Conservation (phyloP, 306 rosid species). For the Cicer yamashitae region DNA sequence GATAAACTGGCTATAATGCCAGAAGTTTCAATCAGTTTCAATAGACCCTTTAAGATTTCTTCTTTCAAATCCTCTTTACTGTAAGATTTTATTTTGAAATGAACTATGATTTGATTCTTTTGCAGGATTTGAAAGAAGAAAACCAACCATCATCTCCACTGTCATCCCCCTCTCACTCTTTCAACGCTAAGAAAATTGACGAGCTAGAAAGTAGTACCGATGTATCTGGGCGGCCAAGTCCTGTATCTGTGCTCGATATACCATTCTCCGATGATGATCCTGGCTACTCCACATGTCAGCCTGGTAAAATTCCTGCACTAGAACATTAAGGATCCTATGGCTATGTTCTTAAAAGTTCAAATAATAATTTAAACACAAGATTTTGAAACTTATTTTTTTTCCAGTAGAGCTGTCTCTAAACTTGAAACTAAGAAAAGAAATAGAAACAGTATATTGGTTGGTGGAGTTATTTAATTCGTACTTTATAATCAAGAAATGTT, state of each 20-base stretch:
- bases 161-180: slow-evolving; percentile 59
- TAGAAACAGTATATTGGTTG: neutral
- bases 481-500: slow-evolving; percentile 2
- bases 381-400: no score
- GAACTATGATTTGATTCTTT: slow-evolving; percentile 22
- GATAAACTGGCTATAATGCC: neutral
- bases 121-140: slow-evolving; percentile 66
- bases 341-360: slow-evolving; percentile 17
- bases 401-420: neutral
- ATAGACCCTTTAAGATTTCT: neutral
- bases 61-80: slow-evolving; percentile 5
- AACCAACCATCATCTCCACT: slow-evolving; percentile 56
- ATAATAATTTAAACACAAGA: neutral
- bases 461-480: neutral
- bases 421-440: neutral
- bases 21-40: slow-evolving; percentile 15
- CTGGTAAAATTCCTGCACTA: slow-evolving; percentile 56
- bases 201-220: slow-evolving; percentile 56
- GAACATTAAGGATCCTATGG: neutral
- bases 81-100: slow-evolving; percentile 36
- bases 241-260: slow-evolving; percentile 86
- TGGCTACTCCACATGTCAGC: slow-evolving; percentile 46
- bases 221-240: slow-evolving; percentile 79
- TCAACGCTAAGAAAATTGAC: slow-evolving; percentile 49
- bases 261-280: slow-evolving; percentile 76